phyloP scores from a whole-genome alignment of 2,329 filamentous ascomycete species.

The Calcarisporium arbuscula region DNA sequence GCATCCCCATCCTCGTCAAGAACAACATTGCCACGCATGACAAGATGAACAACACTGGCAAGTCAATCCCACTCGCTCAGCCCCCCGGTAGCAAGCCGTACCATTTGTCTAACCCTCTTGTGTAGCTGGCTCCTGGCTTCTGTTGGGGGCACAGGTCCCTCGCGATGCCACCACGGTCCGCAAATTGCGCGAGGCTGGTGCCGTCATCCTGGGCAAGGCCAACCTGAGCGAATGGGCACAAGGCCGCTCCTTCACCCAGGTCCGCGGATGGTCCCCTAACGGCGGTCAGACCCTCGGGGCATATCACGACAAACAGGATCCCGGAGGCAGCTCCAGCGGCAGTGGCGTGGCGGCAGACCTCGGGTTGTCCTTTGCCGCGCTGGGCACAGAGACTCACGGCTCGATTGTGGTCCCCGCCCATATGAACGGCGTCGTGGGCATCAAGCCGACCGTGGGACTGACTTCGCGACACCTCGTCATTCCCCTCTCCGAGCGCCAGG shows the following conservation, averaged over 20 bases:
- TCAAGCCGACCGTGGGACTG: slow-evolving; percentile 62
- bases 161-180: slow-evolving; percentile 50
- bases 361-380: slow-evolving; percentile 49
- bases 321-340: slow-evolving; percentile 54
- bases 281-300: slow-evolving; percentile 56
- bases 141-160: slow-evolving; percentile 48
- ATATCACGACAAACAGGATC: slow-evolving; percentile 55
- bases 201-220: slow-evolving; percentile 57
- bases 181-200: slow-evolving; percentile 53
- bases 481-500: slow-evolving; percentile 57
- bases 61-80: not conserved
- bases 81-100: too few relatives aligned
- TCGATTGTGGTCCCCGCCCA: slow-evolving; percentile 51
- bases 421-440: slow-evolving; percentile 55
- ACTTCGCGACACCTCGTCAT: slow-evolving; percentile 57
- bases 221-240: slow-evolving; percentile 60
- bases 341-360: slow-evolving; percentile 53
- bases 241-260: slow-evolving; percentile 49
- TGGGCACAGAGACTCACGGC: slow-evolving; percentile 52
- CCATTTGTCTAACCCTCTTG: too few relatives aligned
- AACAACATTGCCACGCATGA: slow-evolving; percentile 59
- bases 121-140: slow-evolving; percentile 47
- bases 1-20: slow-evolving; percentile 59
- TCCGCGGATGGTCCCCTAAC: slow-evolving; percentile 57
- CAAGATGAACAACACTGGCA: slow-evolving; percentile 48